A percentile compares a stretch with the other conserved stretches of the same genome.
Evolutionary conservation across 2,329 filamentous ascomycete genomes (phyloP).

Genomic region (Mariannaea elegans): DNA sequence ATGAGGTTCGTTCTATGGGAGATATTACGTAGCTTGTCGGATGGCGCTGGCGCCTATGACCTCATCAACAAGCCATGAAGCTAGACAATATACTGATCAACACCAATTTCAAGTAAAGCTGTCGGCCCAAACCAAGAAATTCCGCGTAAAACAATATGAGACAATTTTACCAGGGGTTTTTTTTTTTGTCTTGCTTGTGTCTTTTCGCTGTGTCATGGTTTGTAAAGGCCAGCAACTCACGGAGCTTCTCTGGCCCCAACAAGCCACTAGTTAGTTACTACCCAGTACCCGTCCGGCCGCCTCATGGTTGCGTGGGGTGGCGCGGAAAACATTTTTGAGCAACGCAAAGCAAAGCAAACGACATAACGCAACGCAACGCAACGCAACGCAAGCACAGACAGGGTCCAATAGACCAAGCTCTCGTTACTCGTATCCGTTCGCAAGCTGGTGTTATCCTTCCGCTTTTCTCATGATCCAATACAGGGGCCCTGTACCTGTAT

Average conservation of each 20-base stretch:
- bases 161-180: neutral
- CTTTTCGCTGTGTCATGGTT: conserved; percentile 4
- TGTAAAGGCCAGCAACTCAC: conserved; percentile 3
- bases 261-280: too few species aligned
- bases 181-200: neutral
- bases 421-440: neutral
- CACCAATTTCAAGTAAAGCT: neutral
- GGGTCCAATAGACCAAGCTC: too few species aligned
- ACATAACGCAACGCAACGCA: neutral
- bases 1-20: neutral
- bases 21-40: neutral
- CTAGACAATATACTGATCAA: neutral
- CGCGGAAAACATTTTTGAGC: neutral
- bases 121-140: neutral
- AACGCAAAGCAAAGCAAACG: neutral
- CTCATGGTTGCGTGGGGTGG: conserved; percentile 23
- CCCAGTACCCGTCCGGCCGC: neutral
- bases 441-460: too few species aligned
- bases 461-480: too few species aligned
- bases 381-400: neutral
- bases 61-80: neutral
- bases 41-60: conserved; percentile 2
- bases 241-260: too few species aligned
- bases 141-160: neutral
- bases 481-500: neutral